Conservation (phyloP, 345 rosid species). For the Garcia nutans region DNA sequence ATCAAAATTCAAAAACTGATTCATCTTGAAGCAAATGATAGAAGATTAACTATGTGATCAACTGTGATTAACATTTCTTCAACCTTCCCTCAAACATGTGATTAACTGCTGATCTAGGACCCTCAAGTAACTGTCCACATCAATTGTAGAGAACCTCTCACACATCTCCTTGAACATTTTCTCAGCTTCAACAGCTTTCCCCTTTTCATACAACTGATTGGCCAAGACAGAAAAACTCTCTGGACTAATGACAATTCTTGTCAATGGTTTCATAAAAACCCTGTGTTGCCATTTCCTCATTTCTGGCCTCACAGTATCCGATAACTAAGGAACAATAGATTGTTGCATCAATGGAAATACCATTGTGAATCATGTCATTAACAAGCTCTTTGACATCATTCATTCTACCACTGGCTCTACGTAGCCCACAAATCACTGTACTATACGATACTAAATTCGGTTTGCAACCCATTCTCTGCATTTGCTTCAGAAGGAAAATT, state of each 20-base stretch:
- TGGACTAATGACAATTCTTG: conserved; percentile 16
- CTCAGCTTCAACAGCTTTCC: conserved; percentile 22
- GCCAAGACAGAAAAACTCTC: conserved; percentile 32
- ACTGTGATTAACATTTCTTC: background rate
- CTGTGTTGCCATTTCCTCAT: conserved; percentile 23
- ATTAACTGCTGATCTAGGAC: conserved; percentile 19
- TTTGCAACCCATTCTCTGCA: conserved; percentile 27
- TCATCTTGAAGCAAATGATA: background rate
- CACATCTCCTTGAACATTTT: conserved; percentile 29
- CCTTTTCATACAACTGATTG: conserved; percentile 24
- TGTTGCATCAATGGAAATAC: conserved; percentile 24
- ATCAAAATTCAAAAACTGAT: background rate
- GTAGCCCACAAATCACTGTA: conserved; percentile 32
- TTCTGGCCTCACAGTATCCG: conserved; percentile 30
- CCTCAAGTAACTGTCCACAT: conserved; percentile 17
- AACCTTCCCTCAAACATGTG: background rate
- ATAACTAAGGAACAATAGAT: conserved; percentile 29
- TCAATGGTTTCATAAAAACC: conserved; percentile 26
- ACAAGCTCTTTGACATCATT: conserved; percentile 28
- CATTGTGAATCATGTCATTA: conserved; percentile 26
- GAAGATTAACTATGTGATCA: no score
- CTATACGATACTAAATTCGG: conserved; percentile 34
- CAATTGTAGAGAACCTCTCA: conserved; percentile 16
- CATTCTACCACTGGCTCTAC: conserved; percentile 32
- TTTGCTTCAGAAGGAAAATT: conserved; percentile 28